These are phyloP conservation scores for Scutellaria galericulata DNA, from an alignment of 257 asterid genomes.

Conservation along the genomic window DNA sequence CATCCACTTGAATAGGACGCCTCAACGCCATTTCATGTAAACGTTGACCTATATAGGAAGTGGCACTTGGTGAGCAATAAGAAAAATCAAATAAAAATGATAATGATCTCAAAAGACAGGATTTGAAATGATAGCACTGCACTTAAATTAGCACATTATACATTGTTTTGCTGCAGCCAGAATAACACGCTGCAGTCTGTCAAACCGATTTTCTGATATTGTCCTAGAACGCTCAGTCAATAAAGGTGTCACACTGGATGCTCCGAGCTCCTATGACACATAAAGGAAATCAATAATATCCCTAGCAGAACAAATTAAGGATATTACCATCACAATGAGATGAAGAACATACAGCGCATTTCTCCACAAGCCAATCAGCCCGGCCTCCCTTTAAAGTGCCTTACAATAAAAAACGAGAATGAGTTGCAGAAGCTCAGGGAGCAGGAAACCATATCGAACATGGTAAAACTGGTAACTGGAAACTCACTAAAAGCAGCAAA, in stretches of 20 bases:
- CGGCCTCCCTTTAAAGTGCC: slow-evolving; percentile 97
- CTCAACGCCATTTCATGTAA: slow-evolving; percentile 85
- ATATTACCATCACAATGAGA: slow-evolving; percentile 32
- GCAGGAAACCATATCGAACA: not conserved
- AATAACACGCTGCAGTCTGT: slow-evolving; percentile 84
- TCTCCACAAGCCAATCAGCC: slow-evolving; percentile 99
- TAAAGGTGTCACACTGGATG: slow-evolving; percentile 85
- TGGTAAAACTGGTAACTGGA: slow-evolving; percentile 1
- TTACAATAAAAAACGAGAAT: slow-evolving; percentile 37
- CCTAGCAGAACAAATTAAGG: not conserved
- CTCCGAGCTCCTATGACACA: slow-evolving; percentile 83
- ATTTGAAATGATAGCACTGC: not conserved
- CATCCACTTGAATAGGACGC: slow-evolving; percentile 62
- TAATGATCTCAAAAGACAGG: slow-evolving; percentile 21
- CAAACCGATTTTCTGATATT: slow-evolving; percentile 77
- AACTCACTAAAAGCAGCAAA: slow-evolving; percentile 91
- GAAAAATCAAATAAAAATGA: slow-evolving; percentile 2
- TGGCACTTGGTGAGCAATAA: slow-evolving; percentile 16
- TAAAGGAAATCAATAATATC: slow-evolving; percentile 13
- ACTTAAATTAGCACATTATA: slow-evolving; percentile 33
- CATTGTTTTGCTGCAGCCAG: slow-evolving; percentile 93
- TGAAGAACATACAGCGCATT: slow-evolving; percentile 80
- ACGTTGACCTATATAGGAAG: slow-evolving; percentile 70
- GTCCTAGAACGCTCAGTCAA: slow-evolving; percentile 78
- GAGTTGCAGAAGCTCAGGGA: slow-evolving; percentile 7